Evolutionary conservation across 169 alveolate species (phyloP).

Genomic region (Plasmodium malariae): DNA sequence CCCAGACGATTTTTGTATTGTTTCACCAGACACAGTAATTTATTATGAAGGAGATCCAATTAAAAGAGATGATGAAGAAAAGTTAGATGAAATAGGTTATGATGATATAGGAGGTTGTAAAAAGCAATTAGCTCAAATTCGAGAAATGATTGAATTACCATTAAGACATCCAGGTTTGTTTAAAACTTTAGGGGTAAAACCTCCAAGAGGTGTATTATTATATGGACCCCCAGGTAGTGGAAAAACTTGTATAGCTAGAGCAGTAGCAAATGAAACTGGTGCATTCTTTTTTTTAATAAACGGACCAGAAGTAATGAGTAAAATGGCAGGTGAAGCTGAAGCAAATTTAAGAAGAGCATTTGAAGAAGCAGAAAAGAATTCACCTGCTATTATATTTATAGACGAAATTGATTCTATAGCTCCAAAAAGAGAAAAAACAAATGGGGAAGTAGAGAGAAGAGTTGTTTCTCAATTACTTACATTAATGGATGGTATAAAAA

Average conservation of each 20-base stretch:
- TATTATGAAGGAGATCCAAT: slow-evolving; percentile 98
- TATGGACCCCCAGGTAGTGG: slow-evolving; percentile 99
- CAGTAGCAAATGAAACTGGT: slow-evolving; percentile 99
- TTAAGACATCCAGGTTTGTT: slow-evolving; percentile 99
- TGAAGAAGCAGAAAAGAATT: slow-evolving; percentile 97
- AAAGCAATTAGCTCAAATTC: slow-evolving; percentile 98
- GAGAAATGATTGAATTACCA: slow-evolving; percentile 99
- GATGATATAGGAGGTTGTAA: slow-evolving; percentile 99
- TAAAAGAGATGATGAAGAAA: slow-evolving; percentile 99
- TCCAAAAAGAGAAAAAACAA: slow-evolving; percentile 99
- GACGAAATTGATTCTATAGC: slow-evolving; percentile 99
- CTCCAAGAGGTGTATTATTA: slow-evolving; percentile 99
- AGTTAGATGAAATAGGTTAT: slow-evolving; percentile 99
- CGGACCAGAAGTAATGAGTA: slow-evolving; percentile 98
- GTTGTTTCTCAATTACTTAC: slow-evolving; percentile 99
- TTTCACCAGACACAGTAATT: slow-evolving; percentile 98
- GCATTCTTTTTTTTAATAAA: slow-evolving; percentile 97
- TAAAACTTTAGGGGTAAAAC: slow-evolving; percentile 99
- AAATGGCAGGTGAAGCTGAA: slow-evolving; percentile 99
- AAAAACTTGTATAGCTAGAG: slow-evolving; percentile 99
- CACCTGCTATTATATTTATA: slow-evolving; percentile 99
- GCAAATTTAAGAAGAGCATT: slow-evolving; percentile 98
- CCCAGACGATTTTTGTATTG: slow-evolving; percentile 99
- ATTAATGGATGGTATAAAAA: slow-evolving; percentile 99
- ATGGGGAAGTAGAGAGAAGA: slow-evolving; percentile 99